Evolutionary conservation across 2,329 filamentous ascomycete species (phyloP), one percentile per base, ranked within the genome.

Genomic region (Cytospora piceae): DNA sequence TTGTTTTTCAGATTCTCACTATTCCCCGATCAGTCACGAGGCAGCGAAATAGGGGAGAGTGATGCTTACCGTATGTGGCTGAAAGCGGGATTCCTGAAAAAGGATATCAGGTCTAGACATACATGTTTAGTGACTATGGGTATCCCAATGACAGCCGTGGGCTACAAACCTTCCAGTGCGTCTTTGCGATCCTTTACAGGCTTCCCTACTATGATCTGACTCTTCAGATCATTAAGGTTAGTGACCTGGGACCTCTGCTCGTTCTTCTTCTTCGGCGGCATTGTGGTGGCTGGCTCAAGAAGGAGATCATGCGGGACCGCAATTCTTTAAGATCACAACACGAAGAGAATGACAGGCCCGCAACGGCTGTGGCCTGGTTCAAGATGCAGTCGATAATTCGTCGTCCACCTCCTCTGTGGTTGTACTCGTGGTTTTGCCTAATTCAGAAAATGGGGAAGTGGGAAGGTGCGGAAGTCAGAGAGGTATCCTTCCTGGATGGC

Each of bases 1-100:
- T 90, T 91, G 74, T 96, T 92, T 55, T 84, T 85, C 39, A 97
- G 80, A 15, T 77, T 72, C 27, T 58, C 61, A n/a, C 64, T 68
- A 22, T n/a, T 4, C 22, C 5, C 31, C 4, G 5, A n/a, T 65
- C 32, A 63, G 58, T 32, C 31, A n/a, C 32, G 15, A 46, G n/a
- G 7, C 5, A 14, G 49, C 8, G 11, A 34, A 14, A 8, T 5
- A 29, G 12, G 22, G 9, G 22, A n/a, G 24, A 31, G n/a, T 15
- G 3, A 6, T 5, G 20, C 67, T 67, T 49, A 68, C 67, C 63
- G 46, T n/a, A 22, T 3, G 11, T 49, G 67, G 11, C 39, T 58
- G 9, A 58, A 20, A 29, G 61, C 42, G 24, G 58, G 61, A 11
- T 59, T 54, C 12, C 49, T 46, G 51, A 67, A 68, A 54, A 68